Conservation (phyloP, 257 asterid species). For the Mentha longifolia region DNA sequence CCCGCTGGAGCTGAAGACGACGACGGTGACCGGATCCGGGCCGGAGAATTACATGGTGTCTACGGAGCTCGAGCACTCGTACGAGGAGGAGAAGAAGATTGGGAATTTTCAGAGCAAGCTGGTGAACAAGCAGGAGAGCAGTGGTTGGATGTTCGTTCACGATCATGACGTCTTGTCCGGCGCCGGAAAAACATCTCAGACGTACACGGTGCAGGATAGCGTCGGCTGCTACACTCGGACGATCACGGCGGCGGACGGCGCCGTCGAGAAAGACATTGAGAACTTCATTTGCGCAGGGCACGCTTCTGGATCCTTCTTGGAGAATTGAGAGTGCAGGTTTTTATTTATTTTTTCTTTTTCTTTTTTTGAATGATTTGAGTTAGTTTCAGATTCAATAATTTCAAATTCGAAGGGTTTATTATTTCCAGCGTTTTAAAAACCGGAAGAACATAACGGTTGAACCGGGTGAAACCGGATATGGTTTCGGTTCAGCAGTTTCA, state of each 20-base stretch:
- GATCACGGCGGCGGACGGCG: constrained; percentile 52
- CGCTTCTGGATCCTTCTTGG: not conserved
- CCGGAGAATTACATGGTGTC: constrained; percentile 40
- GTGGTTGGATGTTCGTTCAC: constrained; percentile 71
- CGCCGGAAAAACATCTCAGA: constrained; percentile 51
- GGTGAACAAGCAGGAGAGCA: constrained; percentile 48
- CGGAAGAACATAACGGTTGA: no score
- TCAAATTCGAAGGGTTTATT: not conserved
- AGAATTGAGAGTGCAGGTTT: not conserved
- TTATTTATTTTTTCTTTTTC: not conserved
- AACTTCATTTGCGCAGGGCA: constrained; percentile 48
- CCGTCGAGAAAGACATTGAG: constrained; percentile 39
- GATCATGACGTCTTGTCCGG: constrained; percentile 70
- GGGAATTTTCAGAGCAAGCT: constrained; percentile 37
- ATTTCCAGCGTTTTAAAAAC: no score
- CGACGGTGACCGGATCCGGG: constrained; percentile 41
- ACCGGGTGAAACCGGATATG: no score
- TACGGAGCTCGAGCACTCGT: constrained; percentile 48
- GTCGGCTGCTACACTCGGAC: constrained; percentile 50
- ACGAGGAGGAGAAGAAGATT: constrained; percentile 45
- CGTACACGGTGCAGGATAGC: constrained; percentile 41
- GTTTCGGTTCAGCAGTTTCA: no score
- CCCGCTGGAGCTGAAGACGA: constrained; percentile 51
- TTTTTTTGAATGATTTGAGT: not conserved
- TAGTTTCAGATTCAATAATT: constrained; percentile 11